Percentiles rank a stretch among this genome's conserved stretches.
Evolutionary conservation across 2,329 filamentous ascomycete genomes (phyloP).

Genomic region (Blastomyces gilchristii): DNA sequence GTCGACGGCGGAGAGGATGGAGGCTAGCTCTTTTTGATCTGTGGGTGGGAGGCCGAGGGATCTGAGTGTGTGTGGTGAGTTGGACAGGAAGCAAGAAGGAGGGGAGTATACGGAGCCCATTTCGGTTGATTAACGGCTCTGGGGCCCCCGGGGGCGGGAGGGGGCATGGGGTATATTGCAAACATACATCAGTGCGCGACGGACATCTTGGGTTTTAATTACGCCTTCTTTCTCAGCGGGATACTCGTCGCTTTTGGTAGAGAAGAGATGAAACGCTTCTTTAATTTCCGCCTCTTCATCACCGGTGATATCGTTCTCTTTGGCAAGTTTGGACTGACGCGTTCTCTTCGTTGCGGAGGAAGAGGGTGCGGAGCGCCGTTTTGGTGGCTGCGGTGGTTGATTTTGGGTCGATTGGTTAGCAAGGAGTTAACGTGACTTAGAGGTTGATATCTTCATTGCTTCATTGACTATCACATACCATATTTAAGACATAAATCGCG

Average conservation of each 20-base stretch:
- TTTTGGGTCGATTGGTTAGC: not conserved
- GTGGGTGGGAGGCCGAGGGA: constrained; percentile 69
- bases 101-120: too few species aligned
- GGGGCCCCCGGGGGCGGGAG: too few species aligned
- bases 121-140: too few species aligned
- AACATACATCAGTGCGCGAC: constrained; percentile 59
- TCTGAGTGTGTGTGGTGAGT: constrained; percentile 35
- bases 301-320: constrained; percentile 76
- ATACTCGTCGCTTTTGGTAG: constrained; percentile 46
- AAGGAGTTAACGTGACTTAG: not conserved
- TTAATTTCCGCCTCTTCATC: constrained; percentile 82
- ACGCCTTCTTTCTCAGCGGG: constrained; percentile 63
- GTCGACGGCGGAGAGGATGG: constrained; percentile 73
- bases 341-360: constrained; percentile 23
- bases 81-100: not conserved
- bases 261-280: constrained; percentile 79
- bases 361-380: constrained; percentile 26
- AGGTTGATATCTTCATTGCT: not conserved
- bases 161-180: constrained; percentile 5
- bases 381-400: constrained; percentile 24
- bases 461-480: not conserved
- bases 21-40: constrained; percentile 55
- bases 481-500: not conserved
- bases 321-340: constrained; percentile 78
- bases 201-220: constrained; percentile 56